Evolutionary conservation across 768 basidiomycete species (phyloP), one percentile per base, ranked within the genome.

Genomic region (Boletus sp.): DNA sequence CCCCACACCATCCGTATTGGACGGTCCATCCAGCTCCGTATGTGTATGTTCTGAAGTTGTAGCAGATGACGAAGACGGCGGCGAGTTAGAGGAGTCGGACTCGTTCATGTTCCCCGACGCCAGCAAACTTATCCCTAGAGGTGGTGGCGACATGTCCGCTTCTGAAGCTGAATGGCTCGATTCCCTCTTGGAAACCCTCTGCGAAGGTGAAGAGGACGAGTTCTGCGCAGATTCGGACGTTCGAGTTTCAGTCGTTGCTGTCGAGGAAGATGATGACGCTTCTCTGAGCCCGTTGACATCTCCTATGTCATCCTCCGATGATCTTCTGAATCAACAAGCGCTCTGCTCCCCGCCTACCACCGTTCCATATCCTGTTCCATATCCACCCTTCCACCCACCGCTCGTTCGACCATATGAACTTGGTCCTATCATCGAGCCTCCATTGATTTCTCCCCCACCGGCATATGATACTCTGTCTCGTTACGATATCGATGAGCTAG

Each of bases 91-190:
- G 32, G 85, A 83, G 64, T 74, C 75, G 61, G 85, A 88, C 72
- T 77, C 85, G 30, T 91, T 92, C 78, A 83, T 91, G 80, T 92
- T 90, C 65, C 90, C 91, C 35, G 89, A 90, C 70, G 86, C 83
- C 55, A 82, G 80, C 71, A 79, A 82, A 57, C 75, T 86, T 60
- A 76, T 80, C 63, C 63, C 72, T 58, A 70, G 61, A 58, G 53
- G 61, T 39, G 58, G 59, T 47, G 57, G 68, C 42, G 53, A 77
- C 51, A 71, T 74, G 64, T 66, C 75, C 60, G 75, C 77, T 61
- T 85, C 86, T 17, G 90, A 94, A 72, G 84, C 84, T 52, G 80
- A 85, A 65, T 93, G 91, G 91, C 80, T 93, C 50, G 88, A 92
- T 72, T 88, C 90, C 37, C 75, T 93, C 52, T 71, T 92, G 63